Conservation (phyloP, 1,284 basidiomycete genomes). For the Boletus sp. region DNA sequence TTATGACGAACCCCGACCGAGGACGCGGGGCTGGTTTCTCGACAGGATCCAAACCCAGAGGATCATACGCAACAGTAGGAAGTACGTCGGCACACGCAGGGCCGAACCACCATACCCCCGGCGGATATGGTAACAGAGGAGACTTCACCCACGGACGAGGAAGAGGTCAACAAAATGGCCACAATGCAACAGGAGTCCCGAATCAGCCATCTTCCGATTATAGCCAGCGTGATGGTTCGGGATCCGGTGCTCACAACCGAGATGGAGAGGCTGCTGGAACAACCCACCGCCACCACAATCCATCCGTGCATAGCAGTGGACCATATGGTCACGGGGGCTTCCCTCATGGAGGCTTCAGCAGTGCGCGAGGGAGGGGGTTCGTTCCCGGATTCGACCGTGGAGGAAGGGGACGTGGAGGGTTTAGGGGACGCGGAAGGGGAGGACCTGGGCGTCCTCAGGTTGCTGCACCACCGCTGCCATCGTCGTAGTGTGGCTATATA, state of each 20-base stretch:
- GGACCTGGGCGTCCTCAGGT: background rate
- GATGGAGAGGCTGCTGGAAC: constrained; percentile 10
- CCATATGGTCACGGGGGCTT: constrained; percentile 9
- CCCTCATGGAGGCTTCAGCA: constrained; percentile 17
- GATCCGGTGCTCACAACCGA: background rate
- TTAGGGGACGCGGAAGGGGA: constrained; percentile 45
- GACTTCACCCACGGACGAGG: constrained; percentile 1
- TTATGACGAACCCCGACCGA: constrained; percentile 69
- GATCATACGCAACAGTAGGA: constrained; percentile 10
- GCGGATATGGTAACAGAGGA: constrained; percentile 4
- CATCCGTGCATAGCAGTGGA: constrained; percentile 10
- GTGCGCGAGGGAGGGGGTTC: constrained; percentile 35
- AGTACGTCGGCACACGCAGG: background rate
- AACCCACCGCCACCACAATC: background rate
- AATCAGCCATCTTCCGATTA: constrained; percentile 3
- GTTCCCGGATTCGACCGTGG: constrained; percentile 35
- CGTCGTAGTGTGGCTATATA: constrained; percentile 2
- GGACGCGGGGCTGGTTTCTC: constrained; percentile 34
- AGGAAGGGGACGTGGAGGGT: constrained; percentile 40
- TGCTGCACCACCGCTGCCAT: background rate
- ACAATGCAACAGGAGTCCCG: background rate
- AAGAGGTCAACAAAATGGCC: constrained; percentile 11
- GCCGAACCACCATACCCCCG: background rate
- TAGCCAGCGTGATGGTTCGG: background rate
- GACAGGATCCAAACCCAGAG: constrained; percentile 6